Evolutionary conservation across 2,329 filamentous ascomycete species (phyloP), one percentile per base, ranked within the genome.

Genomic region (Blastomyces parvus): DNA sequence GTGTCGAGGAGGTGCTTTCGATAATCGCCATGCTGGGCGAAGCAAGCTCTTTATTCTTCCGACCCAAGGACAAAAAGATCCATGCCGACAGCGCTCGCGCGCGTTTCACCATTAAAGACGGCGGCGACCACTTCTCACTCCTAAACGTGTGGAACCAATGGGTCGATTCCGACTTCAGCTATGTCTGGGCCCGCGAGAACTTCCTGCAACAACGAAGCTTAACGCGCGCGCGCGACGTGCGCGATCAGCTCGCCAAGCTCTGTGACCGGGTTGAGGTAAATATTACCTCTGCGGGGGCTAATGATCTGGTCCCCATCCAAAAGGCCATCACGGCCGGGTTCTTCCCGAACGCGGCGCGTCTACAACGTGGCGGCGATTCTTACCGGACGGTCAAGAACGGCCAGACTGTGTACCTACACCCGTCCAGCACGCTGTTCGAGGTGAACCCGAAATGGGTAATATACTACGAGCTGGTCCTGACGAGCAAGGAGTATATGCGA

Each of bases 71-170:
- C 78, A 97, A 97, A 81, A 96, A 96, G 74, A 88, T 97, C 36
- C 90, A 97, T 71, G 94, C 94, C 14, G 93, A 99, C 74, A 90
- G 89, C 66, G 94, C 94, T 0, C 86, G 91, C 17, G 88, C 88
- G 44, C 86, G 93, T 1, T 97, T 97, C 77, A 96, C 91, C 0
- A 81, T 93, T 73, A 90, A 91, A 69, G 91, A 95, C 65, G 92
- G 92, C 44, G 94, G 94, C 52, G 94, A 99, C 73, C 90, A 96
- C 70, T 74, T 94, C 5, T 91, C 90, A 0, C 83, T 96, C 1
- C 84, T 97, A 58, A 96, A 96, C 71, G 88, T 99, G 69, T 99
- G 88, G 86, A 93, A 94, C 70, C 90, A 96, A 74, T 99, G 91
- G 89, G 90, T 92, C 1, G 93, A 97, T 72, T 88, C 86, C 59